Conservation (phyloP, 2,329 filamentous ascomycete species). For the Cladosporium sp. region DNA sequence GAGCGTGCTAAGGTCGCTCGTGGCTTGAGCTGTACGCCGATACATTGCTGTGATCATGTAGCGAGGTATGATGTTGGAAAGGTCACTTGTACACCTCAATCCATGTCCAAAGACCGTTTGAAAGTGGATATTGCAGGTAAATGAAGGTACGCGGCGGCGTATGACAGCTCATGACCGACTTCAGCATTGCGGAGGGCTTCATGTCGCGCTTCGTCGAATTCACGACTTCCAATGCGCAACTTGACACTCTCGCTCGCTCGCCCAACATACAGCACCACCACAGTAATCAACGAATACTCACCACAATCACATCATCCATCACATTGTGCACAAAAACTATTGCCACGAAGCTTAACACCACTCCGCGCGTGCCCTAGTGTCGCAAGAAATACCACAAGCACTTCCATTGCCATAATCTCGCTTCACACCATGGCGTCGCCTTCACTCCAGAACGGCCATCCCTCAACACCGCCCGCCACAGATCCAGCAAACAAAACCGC, state of each 20-base stretch:
- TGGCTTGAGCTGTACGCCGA: background rate
- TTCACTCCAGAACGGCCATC: constrained; percentile 21
- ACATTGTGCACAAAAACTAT: too few relatives aligned
- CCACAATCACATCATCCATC: too few relatives aligned
- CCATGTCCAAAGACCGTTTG: too few relatives aligned
- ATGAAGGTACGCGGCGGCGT: background rate
- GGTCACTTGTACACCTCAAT: too few relatives aligned
- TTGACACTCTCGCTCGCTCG: background rate
- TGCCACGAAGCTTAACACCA: background rate
- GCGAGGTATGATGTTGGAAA: too few relatives aligned
- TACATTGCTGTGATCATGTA: background rate
- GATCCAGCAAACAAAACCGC: constrained; percentile 20
- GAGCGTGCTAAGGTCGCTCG: background rate
- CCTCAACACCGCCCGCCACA: constrained; percentile 27
- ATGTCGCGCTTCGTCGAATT: background rate
- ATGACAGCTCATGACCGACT: background rate
- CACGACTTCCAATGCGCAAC: background rate
- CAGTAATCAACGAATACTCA: too few relatives aligned
- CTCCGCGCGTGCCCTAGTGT: background rate
- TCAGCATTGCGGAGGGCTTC: background rate
- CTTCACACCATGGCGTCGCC: constrained; percentile 20
- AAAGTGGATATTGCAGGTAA: too few relatives aligned
- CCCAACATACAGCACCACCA: background rate
- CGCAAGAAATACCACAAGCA: background rate
- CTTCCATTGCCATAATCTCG: background rate